Evolutionary conservation across 176 grass and related monocot genomes (phyloP).

Genomic region (Tillandsia leiboldiana): DNA sequence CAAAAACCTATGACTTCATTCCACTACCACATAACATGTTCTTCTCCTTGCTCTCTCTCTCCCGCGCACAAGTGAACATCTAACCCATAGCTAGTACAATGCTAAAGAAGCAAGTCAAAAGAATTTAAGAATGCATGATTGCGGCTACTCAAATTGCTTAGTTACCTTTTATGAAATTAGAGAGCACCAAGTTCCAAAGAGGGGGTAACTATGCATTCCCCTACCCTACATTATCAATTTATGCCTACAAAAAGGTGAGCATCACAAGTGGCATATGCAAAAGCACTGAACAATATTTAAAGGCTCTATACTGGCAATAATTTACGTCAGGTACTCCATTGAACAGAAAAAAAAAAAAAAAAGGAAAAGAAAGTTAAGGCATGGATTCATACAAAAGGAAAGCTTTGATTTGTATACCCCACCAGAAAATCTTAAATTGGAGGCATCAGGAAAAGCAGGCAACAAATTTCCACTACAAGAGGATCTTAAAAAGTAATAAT

Average conservation of each 20-base stretch:
- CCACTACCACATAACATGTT: too few relatives aligned
- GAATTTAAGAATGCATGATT: too few relatives aligned
- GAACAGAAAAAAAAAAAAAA: too few relatives aligned
- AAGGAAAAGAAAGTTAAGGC: constrained; percentile 16
- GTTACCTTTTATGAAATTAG: too few relatives aligned
- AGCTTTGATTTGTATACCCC: constrained; percentile 12
- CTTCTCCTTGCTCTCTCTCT: too few relatives aligned
- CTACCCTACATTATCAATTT: constrained; percentile 24
- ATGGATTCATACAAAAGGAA: constrained; percentile 17
- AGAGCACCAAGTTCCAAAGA: too few relatives aligned
- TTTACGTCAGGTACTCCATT: constrained; percentile 12
- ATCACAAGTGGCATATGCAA: constrained; percentile 22
- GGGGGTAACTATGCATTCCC: neutral
- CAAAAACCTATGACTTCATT: too few relatives aligned
- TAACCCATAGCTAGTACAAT: too few relatives aligned
- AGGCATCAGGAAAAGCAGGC: constrained; percentile 7
- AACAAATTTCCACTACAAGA: constrained; percentile 22
- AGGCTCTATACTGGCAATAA: neutral
- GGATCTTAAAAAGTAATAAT: neutral
- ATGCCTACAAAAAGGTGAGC: constrained; percentile 21
- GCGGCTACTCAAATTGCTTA: too few relatives aligned
- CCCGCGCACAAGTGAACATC: too few relatives aligned
- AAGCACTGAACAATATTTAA: constrained; percentile 19
- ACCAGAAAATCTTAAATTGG: constrained; percentile 17
- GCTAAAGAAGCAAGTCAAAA: too few relatives aligned